Percentiles rank a stretch among this genome's conserved stretches.
These are phyloP conservation scores for Bromus sterilis DNA, from an alignment of 176 grass and related monocot genomes.

Conservation along the genomic window DNA sequence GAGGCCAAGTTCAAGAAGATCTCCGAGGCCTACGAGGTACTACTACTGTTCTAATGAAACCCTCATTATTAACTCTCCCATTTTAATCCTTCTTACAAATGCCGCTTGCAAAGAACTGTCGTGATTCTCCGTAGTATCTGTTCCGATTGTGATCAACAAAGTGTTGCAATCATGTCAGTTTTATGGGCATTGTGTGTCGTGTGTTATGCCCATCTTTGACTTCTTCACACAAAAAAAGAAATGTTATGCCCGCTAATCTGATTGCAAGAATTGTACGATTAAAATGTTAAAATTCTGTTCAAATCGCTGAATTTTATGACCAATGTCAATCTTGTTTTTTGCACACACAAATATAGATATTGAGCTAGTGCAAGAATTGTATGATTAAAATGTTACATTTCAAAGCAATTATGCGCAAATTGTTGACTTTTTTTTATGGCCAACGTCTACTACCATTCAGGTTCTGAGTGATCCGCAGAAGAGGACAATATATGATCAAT, in stretches of 20 bases:
- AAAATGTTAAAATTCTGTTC: neutral
- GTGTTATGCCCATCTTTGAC: neutral
- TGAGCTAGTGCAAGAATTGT: neutral
- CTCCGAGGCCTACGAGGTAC: slow-evolving; percentile 92
- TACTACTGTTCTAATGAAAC: neutral
- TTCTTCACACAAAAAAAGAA: neutral
- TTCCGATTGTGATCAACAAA: neutral
- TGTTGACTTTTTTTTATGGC: neutral
- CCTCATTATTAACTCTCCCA: neutral
- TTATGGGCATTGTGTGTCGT: neutral
- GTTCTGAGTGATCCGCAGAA: slow-evolving; percentile 88
- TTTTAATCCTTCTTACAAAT: neutral
- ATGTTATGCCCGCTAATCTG: neutral
- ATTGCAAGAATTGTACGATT: neutral
- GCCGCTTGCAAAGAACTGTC: neutral
- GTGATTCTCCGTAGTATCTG: neutral
- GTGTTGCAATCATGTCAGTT: neutral
- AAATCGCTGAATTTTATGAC: neutral
- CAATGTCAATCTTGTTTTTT: neutral
- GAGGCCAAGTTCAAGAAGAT: slow-evolving; percentile 95
- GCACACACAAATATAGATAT: neutral
- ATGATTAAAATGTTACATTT: neutral
- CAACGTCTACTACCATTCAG: slow-evolving; percentile 29
- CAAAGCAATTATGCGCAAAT: neutral
- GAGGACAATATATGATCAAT: slow-evolving; percentile 73